phyloP scores from a whole-genome alignment of 345 rosid species.

The Trapa bicornis region DNA sequence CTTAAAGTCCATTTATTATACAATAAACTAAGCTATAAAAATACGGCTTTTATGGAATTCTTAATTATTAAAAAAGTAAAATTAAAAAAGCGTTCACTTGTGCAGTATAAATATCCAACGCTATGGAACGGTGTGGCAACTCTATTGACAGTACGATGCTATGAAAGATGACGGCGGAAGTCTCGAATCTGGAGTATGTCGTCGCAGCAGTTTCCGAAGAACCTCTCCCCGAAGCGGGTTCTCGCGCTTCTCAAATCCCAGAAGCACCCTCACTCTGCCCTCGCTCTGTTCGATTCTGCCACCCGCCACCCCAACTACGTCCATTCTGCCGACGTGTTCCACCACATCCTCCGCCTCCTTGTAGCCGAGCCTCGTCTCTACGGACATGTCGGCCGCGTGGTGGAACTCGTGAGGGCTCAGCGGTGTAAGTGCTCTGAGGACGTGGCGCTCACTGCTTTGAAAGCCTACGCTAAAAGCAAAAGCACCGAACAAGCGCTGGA shows the following conservation, averaged over 20 bases:
- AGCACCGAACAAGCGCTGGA: slow-evolving; percentile 53
- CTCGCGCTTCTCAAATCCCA: slow-evolving; percentile 56
- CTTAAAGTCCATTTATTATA: too few species aligned
- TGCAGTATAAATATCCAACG: too few species aligned
- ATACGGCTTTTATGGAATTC: too few species aligned
- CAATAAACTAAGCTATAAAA: too few species aligned
- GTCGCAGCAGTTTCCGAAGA: slow-evolving; percentile 47
- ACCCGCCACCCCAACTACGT: slow-evolving; percentile 34
- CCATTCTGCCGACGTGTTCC: slow-evolving; percentile 55
- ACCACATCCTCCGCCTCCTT: slow-evolving; percentile 71
- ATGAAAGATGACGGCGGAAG: slow-evolving; percentile 6
- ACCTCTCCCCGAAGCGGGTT: slow-evolving; percentile 44
- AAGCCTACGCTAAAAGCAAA: slow-evolving; percentile 48
- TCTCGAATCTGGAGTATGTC: slow-evolving; percentile 22
- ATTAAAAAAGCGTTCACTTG: too few species aligned
- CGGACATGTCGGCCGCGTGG: slow-evolving; percentile 33
- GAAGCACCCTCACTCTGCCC: slow-evolving; percentile 36
- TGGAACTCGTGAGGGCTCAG: slow-evolving; percentile 43
- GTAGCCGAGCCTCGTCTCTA: slow-evolving; percentile 27
- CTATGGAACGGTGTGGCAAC: background rate
- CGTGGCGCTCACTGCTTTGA: slow-evolving; percentile 49
- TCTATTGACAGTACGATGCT: slow-evolving; percentile 1
- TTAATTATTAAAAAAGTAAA: too few species aligned
- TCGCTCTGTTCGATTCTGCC: slow-evolving; percentile 55
- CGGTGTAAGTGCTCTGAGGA: slow-evolving; percentile 67